phyloP scores from a whole-genome alignment of 2,329 filamentous ascomycete species.

The Colletotrichum shisoi region DNA sequence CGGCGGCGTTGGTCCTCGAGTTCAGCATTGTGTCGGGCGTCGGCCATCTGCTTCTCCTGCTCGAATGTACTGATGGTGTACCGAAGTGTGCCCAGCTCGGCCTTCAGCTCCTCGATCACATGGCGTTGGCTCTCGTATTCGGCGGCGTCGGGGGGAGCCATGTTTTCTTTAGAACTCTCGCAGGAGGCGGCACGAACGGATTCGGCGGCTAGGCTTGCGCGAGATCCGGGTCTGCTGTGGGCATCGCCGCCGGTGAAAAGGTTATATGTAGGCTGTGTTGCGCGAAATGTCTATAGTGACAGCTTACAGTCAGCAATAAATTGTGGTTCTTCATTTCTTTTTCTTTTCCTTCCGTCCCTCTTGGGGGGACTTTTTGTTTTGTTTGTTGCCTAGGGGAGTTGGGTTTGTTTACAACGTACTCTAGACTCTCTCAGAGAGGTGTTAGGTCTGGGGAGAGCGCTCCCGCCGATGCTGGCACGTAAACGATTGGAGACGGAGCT shows the following conservation, averaged over 20 bases:
- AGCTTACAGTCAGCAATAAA: conserved; percentile 10
- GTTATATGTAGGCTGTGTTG: conserved; percentile 66
- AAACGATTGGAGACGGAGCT: conserved; percentile 47
- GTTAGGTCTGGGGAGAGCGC: conserved; percentile 50
- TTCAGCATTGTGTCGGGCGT: conserved; percentile 82
- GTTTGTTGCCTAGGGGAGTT: conserved; percentile 9
- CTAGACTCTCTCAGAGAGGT: conserved; percentile 50
- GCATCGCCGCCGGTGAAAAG: conserved; percentile 63
- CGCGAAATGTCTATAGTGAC: conserved; percentile 56
- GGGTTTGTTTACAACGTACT: conserved; percentile 47
- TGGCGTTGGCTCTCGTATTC: conserved; percentile 66
- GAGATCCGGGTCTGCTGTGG: conserved; percentile 50
- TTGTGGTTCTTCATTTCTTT: not conserved
- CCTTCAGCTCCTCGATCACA: conserved; percentile 79
- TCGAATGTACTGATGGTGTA: conserved; percentile 89
- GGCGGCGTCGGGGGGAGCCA: conserved; percentile 65
- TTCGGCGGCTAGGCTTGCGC: conserved; percentile 52
- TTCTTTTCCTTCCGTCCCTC: too few relatives aligned
- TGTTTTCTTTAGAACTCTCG: conserved; percentile 68
- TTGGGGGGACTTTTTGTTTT: too few relatives aligned
- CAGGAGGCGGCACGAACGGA: conserved; percentile 59
- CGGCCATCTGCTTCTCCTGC: conserved; percentile 83
- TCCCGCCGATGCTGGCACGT: conserved; percentile 50
- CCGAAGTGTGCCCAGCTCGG: conserved; percentile 84
- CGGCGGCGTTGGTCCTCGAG: conserved; percentile 79